Evolutionary conservation across 2,329 filamentous ascomycete species (phyloP).

Genomic region (Arthrobotrys pseudoclavata): DNA sequence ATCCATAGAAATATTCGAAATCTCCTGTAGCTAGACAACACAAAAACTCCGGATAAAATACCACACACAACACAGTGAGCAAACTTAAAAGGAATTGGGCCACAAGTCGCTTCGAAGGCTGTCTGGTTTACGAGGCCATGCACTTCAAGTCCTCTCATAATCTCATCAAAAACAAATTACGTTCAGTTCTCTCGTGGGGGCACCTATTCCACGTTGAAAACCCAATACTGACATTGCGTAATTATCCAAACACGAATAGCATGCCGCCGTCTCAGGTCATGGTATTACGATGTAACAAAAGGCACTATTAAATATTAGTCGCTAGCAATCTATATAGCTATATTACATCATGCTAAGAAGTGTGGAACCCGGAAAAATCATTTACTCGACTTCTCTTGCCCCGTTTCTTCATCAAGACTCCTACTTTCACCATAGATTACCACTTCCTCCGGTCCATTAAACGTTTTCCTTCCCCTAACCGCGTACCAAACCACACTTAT

Average conservation of each 20-base stretch:
- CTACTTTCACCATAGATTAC: conserved; percentile 38
- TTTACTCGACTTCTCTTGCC: conserved; percentile 16
- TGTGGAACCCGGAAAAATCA: neutral
- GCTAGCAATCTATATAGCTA: neutral
- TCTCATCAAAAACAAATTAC: neutral
- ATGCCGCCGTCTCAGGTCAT: neutral
- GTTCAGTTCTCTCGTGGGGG: neutral
- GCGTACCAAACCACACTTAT: conserved; percentile 76
- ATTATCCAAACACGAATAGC: neutral
- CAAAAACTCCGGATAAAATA: neutral
- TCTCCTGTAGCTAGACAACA: neutral
- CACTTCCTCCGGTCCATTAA: conserved; percentile 71
- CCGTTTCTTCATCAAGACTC: conserved; percentile 25
- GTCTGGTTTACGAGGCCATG: neutral
- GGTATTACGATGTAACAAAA: neutral
- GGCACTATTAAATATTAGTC: conserved; percentile 2
- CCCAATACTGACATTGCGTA: neutral
- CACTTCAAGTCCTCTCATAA: neutral
- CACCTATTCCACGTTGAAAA: neutral
- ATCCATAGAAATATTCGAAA: too few relatives aligned
- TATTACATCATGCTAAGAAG: neutral
- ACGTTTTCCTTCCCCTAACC: conserved; percentile 74
- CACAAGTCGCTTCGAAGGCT: neutral
- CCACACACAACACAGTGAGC: neutral
- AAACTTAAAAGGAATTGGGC: too few relatives aligned